Evolutionary conservation across 2,329 filamentous ascomycete genomes (phyloP).

Genomic region (Tothia fuscella): DNA sequence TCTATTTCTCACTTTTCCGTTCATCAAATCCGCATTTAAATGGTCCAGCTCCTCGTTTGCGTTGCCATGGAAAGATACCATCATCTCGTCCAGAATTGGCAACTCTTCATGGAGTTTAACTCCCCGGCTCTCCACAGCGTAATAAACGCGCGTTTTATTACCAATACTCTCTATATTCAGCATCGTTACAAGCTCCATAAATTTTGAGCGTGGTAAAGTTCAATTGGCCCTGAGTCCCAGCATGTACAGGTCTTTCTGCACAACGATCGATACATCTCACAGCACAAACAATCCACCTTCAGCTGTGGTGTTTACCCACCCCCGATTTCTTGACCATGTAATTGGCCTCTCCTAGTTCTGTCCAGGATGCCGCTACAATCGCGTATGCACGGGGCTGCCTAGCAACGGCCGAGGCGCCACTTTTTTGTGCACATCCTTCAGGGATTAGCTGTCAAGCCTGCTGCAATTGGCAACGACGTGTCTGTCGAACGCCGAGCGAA

Average conservation of each 20-base stretch:
- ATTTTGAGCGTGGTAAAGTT: neutral
- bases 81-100: too few species aligned
- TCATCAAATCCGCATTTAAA: slow-evolving; percentile 2
- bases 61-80: too few species aligned
- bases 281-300: neutral
- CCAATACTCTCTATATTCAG: too few species aligned
- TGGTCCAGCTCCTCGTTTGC: neutral
- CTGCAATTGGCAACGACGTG: neutral
- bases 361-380: neutral
- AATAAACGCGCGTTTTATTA: too few species aligned
- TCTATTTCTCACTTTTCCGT: too few species aligned
- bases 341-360: slow-evolving; percentile 2
- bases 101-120: too few species aligned
- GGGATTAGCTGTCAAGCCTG: neutral
- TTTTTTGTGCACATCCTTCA: neutral
- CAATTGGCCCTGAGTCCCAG: slow-evolving; percentile 5
- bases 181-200: too few species aligned
- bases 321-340: neutral
- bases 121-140: too few species aligned
- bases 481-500: too few species aligned
- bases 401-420: slow-evolving; percentile 3
- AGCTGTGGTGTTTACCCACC: neutral
- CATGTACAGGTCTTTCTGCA: slow-evolving; percentile 2
- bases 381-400: neutral
- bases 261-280: neutral